Percentiles rank a stretch among this genome's conserved stretches.
Evolutionary conservation across 305 asterid species (phyloP).

Genomic region (Salvia sclarea): DNA sequence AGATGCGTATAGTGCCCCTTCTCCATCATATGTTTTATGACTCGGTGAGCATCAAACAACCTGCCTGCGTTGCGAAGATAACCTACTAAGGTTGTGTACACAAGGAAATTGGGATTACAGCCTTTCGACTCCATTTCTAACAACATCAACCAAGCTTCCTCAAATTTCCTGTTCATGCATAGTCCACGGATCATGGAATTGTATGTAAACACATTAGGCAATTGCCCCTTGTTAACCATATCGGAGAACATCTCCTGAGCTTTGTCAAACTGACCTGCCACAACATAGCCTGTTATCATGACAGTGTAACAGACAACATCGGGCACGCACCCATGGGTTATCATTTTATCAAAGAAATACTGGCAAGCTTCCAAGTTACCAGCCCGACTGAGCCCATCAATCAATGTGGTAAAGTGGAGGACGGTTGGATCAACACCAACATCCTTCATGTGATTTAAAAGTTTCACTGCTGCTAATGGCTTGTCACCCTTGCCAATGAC

Average conservation of each 20-base stretch:
- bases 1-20: constrained; percentile 75
- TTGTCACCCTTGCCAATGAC: constrained; percentile 82
- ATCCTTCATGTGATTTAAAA: constrained; percentile 88
- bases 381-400: constrained; percentile 87
- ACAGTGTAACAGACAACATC: constrained; percentile 90
- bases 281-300: constrained; percentile 81
- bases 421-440: constrained; percentile 65
- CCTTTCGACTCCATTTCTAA: constrained; percentile 87
- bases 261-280: constrained; percentile 61
- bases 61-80: constrained; percentile 78
- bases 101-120: constrained; percentile 84
- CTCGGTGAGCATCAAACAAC: constrained; percentile 68
- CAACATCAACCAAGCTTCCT: constrained; percentile 76
- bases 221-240: constrained; percentile 65
- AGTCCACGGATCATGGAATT: constrained; percentile 90
- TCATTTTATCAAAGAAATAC: constrained; percentile 76
- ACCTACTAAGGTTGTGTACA: constrained; percentile 82
- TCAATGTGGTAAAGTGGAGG: constrained; percentile 82
- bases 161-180: constrained; percentile 69
- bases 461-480: constrained; percentile 78
- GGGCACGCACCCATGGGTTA: constrained; percentile 61
- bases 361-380: constrained; percentile 81
- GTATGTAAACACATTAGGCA: constrained; percentile 91
- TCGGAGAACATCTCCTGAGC: constrained; percentile 63
- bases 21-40: constrained; percentile 75